Evolutionary conservation across 306 rosid species (phyloP), one percentile per base, ranked within the genome.

Genomic region (Malus sieversii): DNA sequence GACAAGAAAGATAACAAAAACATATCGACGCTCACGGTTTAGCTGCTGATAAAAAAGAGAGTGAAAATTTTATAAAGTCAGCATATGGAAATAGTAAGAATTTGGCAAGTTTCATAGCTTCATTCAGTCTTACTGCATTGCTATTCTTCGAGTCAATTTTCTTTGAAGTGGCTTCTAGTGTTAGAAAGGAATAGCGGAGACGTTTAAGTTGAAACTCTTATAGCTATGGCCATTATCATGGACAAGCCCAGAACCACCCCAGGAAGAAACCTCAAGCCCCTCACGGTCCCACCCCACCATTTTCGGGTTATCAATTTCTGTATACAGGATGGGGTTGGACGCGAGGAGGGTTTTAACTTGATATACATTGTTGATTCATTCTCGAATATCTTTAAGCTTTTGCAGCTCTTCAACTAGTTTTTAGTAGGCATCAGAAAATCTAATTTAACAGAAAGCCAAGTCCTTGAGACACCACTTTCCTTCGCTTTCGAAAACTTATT

Each of bases 11-110:
- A 51, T 73, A 60, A 10, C 19, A 42, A 22, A 46, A 35, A 30
- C 67, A 82, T 4, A 70, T 63, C 44, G 65, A 78, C 14, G n/a
- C 42, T 68, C 29, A 69, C 10, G 69, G 57, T 42, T 53, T 66
- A 25, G 9, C 71, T 66, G 63, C 79, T 75, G 52, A 75, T 13
- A n/a, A 13, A 61, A 23, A 2, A 63, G 40, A 15, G 25, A 27
- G 33, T 3, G 10, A 38, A 72, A 18, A 42, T 32, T 59, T 20
- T 8, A 46, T n/a, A 8, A 27, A 10, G 13, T 44, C 68, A 14
- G 6, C 16, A 38, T 38, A 20, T 48, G 42, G 19, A 58, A 48
- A 22, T 42, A 40, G 71, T 42, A 5, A 11, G 33, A 38, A 38
- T 38, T 38, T 38, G 42, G 9, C 42, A 38, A 38, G 42, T 38